Percentiles rank a stretch among this genome's conserved stretches.
These are phyloP conservation scores for Vitis hybrid DNA, from an alignment of 177 flowering plant genomes.

Conservation along the genomic window DNA sequence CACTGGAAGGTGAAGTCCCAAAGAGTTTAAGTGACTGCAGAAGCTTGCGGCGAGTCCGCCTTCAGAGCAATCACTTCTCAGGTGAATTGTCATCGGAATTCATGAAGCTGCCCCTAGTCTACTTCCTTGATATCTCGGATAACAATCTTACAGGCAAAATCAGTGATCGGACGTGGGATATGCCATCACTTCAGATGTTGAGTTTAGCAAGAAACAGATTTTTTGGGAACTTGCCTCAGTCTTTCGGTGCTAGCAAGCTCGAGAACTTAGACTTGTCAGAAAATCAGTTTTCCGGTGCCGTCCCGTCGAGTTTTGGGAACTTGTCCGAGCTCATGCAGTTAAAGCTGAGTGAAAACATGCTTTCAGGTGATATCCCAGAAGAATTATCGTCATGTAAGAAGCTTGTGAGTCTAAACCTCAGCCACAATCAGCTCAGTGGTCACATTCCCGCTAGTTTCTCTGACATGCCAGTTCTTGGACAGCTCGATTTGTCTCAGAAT, in stretches of 20 bases:
- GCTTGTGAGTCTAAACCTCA: slow-evolving; percentile 67
- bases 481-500: slow-evolving; percentile 72
- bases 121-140: slow-evolving; percentile 67
- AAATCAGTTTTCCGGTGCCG: slow-evolving; percentile 56
- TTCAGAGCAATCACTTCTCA: slow-evolving; percentile 67
- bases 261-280: slow-evolving; percentile 69
- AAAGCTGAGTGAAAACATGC: slow-evolving; percentile 47
- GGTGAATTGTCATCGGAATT: slow-evolving; percentile 55
- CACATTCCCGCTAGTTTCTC: slow-evolving; percentile 52
- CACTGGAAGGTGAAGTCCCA: slow-evolving; percentile 59
- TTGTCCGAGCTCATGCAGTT: slow-evolving; percentile 54
- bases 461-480: slow-evolving; percentile 69
- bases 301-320: slow-evolving; percentile 48
- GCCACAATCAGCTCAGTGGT: slow-evolving; percentile 62
- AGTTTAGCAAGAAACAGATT: slow-evolving; percentile 59
- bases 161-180: slow-evolving; percentile 45
- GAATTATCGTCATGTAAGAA: slow-evolving; percentile 58
- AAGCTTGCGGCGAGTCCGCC: slow-evolving; percentile 63
- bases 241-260: slow-evolving; percentile 47
- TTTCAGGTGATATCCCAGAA: slow-evolving; percentile 63
- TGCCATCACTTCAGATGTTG: slow-evolving; percentile 70
- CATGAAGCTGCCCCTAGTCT: slow-evolving; percentile 53
- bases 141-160: slow-evolving; percentile 63
- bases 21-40: slow-evolving; percentile 45
- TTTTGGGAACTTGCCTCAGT: slow-evolving; percentile 53